Percentiles rank a stretch among this genome's conserved stretches.
These are phyloP conservation scores for Cercospora brassicicola DNA, from an alignment of 2,329 filamentous ascomycete species.

Conservation along the genomic window DNA sequence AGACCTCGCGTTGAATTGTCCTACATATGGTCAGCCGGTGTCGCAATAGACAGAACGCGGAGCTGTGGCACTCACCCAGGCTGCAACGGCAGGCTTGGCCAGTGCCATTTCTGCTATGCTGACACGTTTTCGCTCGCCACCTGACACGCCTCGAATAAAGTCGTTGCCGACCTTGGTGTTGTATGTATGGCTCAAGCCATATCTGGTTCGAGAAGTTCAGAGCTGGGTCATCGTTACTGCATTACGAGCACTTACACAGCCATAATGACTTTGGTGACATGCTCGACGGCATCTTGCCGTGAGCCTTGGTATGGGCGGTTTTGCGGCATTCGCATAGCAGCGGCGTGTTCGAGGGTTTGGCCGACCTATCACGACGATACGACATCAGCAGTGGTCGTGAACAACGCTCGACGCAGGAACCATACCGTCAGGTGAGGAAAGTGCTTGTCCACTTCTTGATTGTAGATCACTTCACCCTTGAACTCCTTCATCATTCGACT, in stretches of 20 bases:
- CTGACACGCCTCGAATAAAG: constrained; percentile 62
- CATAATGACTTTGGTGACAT: constrained; percentile 53
- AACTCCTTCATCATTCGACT: constrained; percentile 74
- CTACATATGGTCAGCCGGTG: constrained; percentile 34
- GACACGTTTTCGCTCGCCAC: constrained; percentile 56
- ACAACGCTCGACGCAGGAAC: no score
- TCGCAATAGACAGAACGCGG: background rate
- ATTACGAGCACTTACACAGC: constrained; percentile 49
- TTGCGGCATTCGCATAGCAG: constrained; percentile 52
- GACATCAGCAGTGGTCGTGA: background rate
- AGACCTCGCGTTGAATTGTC: constrained; percentile 54
- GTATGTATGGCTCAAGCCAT: constrained; percentile 58
- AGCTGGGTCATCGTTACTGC: background rate
- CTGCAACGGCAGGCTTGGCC: constrained; percentile 42
- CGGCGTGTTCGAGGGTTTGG: constrained; percentile 57
- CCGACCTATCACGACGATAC: constrained; percentile 24
- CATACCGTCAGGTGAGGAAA: constrained; percentile 70
- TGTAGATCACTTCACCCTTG: constrained; percentile 82
- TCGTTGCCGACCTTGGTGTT: constrained; percentile 59
- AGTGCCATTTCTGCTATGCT: constrained; percentile 57
- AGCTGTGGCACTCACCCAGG: constrained; percentile 39
- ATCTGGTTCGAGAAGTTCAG: constrained; percentile 42
- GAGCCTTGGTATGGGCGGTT: constrained; percentile 38
- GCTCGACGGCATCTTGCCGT: constrained; percentile 47
- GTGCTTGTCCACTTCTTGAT: constrained; percentile 77